These are phyloP conservation scores for Ceratocystis lukuohia DNA, from an alignment of 2,329 filamentous ascomycete genomes.

Conservation along the genomic window DNA sequence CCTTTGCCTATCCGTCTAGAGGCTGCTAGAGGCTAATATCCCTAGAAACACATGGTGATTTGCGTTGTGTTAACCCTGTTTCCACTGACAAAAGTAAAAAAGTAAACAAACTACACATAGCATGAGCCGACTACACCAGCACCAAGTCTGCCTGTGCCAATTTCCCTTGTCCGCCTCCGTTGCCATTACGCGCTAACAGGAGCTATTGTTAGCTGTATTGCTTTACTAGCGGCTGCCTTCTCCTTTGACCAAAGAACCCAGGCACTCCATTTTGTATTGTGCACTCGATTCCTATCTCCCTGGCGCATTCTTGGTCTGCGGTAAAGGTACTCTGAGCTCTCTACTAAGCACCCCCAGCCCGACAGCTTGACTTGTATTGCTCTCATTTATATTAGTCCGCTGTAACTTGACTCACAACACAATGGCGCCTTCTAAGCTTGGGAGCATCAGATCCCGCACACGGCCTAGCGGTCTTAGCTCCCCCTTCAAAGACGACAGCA, in stretches of 20 bases:
- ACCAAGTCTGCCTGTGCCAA: neutral
- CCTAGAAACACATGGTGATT: neutral
- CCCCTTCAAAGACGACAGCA: constrained; percentile 36
- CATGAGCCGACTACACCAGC: neutral
- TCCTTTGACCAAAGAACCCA: neutral
- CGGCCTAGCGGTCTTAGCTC: constrained; percentile 27
- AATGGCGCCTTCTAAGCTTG: constrained; percentile 25
- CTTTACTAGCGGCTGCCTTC: neutral
- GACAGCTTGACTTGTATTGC: too few species aligned
- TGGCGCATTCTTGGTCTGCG: constrained; percentile 9
- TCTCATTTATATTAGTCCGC: too few species aligned
- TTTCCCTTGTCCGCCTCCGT: neutral
- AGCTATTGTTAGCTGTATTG: neutral
- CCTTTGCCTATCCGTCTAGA: neutral
- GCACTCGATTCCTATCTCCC: constrained; percentile 20
- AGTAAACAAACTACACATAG: neutral
- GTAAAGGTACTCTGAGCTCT: neutral
- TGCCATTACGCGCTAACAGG: neutral
- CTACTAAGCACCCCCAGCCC: neutral
- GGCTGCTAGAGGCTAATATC: neutral
- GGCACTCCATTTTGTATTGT: constrained; percentile 6
- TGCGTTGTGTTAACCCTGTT: neutral
- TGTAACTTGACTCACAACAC: neutral
- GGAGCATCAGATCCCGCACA: constrained; percentile 28
- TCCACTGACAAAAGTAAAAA: neutral